These are phyloP conservation scores for Plantago ovata DNA, from an alignment of 257 asterid genomes.

Conservation along the genomic window DNA sequence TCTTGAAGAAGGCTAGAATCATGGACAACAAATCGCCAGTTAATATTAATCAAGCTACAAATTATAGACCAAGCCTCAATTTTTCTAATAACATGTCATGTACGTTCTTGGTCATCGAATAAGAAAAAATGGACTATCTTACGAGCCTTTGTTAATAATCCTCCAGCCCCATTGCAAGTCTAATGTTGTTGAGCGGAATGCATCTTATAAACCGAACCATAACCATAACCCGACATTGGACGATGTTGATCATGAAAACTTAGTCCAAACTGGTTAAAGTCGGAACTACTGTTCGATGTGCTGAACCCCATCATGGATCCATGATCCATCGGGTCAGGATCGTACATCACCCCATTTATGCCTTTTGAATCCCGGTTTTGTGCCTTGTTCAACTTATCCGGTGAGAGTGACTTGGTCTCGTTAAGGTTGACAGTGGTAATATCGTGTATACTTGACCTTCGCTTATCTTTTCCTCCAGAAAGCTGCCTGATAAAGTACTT, in stretches of 20 bases:
- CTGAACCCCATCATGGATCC: conserved; percentile 47
- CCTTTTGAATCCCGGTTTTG: conserved; percentile 28
- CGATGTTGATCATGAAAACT: conserved; percentile 27
- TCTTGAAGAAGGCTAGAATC: conserved; percentile 1
- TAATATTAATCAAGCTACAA: background rate
- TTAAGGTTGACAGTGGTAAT: conserved; percentile 61
- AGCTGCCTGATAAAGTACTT: conserved; percentile 86
- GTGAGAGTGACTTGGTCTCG: conserved; percentile 30
- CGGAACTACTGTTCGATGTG: conserved; percentile 19
- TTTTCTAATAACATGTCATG: conserved; percentile 1
- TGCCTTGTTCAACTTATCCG: conserved; percentile 29
- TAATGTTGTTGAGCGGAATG: conserved; percentile 26
- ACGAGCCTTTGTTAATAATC: too few species aligned
- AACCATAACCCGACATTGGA: conserved; percentile 32
- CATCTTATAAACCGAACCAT: conserved; percentile 40
- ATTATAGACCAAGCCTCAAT: conserved; percentile 3
- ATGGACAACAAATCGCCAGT: conserved; percentile 1
- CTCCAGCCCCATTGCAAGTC: background rate
- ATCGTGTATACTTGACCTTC: conserved; percentile 92
- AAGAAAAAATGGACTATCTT: conserved; percentile 15
- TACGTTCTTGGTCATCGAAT: background rate
- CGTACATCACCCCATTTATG: conserved; percentile 26
- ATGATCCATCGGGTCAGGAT: conserved; percentile 26
- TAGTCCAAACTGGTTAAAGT: conserved; percentile 27
- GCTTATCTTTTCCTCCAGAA: conserved; percentile 85